A percentile compares a stretch with the other conserved stretches of the same genome.
These are phyloP conservation scores for Aspergillus candidus DNA, from an alignment of 2,329 filamentous ascomycete species.

Conservation along the genomic window DNA sequence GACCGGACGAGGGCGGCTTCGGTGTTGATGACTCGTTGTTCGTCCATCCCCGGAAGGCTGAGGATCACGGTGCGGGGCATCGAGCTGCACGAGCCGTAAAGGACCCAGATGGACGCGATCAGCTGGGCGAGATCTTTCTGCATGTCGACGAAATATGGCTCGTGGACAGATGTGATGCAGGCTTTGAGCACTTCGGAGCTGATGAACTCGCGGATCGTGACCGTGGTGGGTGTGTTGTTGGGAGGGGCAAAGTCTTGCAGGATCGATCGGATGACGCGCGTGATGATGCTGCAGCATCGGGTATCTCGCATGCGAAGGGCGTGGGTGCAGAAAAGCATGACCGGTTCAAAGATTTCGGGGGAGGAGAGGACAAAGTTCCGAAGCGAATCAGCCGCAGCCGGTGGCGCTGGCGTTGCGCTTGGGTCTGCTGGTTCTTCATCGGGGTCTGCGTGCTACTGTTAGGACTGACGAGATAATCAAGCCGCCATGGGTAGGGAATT, in stretches of 20 bases:
- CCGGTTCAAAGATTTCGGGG: constrained; percentile 72
- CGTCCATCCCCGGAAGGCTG: constrained; percentile 69
- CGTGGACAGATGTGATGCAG: constrained; percentile 83
- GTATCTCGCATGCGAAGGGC: constrained; percentile 85
- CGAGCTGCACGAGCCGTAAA: constrained; percentile 63
- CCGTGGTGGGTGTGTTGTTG: constrained; percentile 46
- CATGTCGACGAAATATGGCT: constrained; percentile 92
- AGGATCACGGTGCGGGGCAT: constrained; percentile 73
- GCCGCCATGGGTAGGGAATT: constrained; percentile 7
- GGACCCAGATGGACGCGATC: constrained; percentile 76
- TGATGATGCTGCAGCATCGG: constrained; percentile 76
- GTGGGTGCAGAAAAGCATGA: constrained; percentile 87
- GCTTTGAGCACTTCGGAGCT: constrained; percentile 82
- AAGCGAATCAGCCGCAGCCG: constrained; percentile 54
- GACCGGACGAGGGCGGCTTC: constrained; percentile 52
- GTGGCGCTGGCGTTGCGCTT: constrained; percentile 26
- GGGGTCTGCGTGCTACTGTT: constrained; percentile 23
- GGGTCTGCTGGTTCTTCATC: constrained; percentile 31
- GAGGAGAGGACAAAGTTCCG: constrained; percentile 77
- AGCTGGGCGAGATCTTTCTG: constrained; percentile 86
- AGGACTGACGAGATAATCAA: constrained; percentile 5
- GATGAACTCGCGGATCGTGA: constrained; percentile 80
- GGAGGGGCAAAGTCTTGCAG: constrained; percentile 65
- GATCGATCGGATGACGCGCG: constrained; percentile 79
- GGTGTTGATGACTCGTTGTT: constrained; percentile 60